Evolutionary conservation across 441 rosid genomes (phyloP), one percentile per base, ranked within the genome.

Genomic region (Bruguiera hainesii): DNA sequence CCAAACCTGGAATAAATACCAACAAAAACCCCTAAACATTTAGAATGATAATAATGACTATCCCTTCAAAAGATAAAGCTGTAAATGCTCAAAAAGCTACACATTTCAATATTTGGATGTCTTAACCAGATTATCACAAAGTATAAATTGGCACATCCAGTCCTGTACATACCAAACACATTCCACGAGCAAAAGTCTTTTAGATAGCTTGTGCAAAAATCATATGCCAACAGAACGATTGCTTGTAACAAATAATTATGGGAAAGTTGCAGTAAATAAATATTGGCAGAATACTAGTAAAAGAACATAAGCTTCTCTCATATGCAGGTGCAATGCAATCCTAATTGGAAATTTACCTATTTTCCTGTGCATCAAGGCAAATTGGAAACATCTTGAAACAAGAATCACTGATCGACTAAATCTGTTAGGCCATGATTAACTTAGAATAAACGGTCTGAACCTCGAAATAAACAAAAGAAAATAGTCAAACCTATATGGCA

Each of bases 1-100:
- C 99, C 99, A 96, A 65, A 96, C 99, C 99, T 96, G 87, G 70
- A 72, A 71, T 77, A 70, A 55, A 74, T 49, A 82, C 48, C 28
- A 78, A 39, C 59, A 78, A 69, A 78, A 18, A 19, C 28, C 63
- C 60, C 50, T 23, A 59, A 67, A 62, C 52, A n/a, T 31, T 60
- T 60, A 60, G 30, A 60, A 42, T 13, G n/a, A 48, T 5, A 39
- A 56, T 30, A 56, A 39, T n/a, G 52, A 65, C 53, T 30, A 30
- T 20, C 42, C n/a, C 30, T 59, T 15, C 6, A 51, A 6, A 11
- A 20, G 29, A 18, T 37, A 23, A 30, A 57, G 39, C 57, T 58
- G 19, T 31, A 21, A 59, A 59, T 23, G 26, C 21, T 59, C 37
- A 42, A 21, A 11, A 64, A 42, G 2, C 46, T 19, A 30, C 21